Evolutionary conservation across 768 basidiomycete genomes (phyloP).

Genomic region (Termitomyces sp.): DNA sequence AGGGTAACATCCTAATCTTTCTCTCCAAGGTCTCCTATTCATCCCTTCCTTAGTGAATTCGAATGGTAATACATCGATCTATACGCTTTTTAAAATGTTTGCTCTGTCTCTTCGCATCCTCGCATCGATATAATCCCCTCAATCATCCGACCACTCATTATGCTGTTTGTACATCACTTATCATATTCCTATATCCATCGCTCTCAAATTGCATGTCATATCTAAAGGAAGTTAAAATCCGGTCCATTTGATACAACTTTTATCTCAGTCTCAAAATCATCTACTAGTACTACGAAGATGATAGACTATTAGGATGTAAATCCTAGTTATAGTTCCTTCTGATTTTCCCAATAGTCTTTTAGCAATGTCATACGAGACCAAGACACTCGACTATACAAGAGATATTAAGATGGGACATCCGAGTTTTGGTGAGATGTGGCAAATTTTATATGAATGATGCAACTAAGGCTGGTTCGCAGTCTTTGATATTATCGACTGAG

Average conservation of each 20-base stretch:
- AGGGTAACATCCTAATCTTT: constrained; percentile 47
- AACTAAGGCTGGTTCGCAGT: too few relatives aligned
- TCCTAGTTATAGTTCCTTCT: background rate
- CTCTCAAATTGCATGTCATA: constrained; percentile 14
- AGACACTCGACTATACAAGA: background rate
- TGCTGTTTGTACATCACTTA: constrained; percentile 13
- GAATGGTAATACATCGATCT: constrained; percentile 27
- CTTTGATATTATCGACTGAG: too few relatives aligned
- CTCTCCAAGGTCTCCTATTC: background rate
- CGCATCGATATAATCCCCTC: background rate
- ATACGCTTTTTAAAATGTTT: background rate
- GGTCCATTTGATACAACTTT: background rate
- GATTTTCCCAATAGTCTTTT: background rate
- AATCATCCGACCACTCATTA: constrained; percentile 4
- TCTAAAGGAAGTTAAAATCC: constrained; percentile 8
- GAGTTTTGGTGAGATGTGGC: too few relatives aligned
- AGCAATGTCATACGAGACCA: background rate
- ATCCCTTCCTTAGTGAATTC: constrained; percentile 26
- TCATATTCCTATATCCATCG: constrained; percentile 11
- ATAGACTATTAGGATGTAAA: background rate
- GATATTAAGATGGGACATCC: background rate
- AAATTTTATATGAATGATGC: too few relatives aligned
- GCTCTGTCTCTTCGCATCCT: constrained; percentile 1
- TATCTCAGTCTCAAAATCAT: background rate
- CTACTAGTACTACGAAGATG: background rate